Conservation (phyloP, 306 rosid species). For the Begonia loranthoides region DNA sequence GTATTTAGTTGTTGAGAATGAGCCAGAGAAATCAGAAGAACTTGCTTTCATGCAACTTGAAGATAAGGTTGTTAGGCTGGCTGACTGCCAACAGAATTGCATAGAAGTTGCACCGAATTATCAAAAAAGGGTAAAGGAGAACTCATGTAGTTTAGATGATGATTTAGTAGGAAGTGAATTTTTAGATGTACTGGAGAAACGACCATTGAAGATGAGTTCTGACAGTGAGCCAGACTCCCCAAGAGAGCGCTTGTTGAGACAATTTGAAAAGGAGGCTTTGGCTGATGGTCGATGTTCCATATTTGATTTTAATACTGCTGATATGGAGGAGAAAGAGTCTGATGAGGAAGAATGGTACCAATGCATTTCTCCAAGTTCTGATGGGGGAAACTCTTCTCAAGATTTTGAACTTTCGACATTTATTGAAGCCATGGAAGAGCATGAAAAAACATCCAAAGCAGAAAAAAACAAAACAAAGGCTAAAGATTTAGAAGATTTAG, state of each 20-base stretch:
- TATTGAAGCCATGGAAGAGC: constrained; percentile 34
- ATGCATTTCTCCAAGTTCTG: constrained; percentile 18
- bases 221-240: constrained; percentile 78
- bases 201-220: constrained; percentile 45
- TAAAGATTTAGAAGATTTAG: constrained; percentile 60
- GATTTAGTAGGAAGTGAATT: constrained; percentile 49
- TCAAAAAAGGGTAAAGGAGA: no score
- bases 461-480: constrained; percentile 42
- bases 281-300: constrained; percentile 49
- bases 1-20: constrained; percentile 42
- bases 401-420: constrained; percentile 24
- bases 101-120: no score
- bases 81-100: constrained; percentile 5
- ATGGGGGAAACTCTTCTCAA: constrained; percentile 21
- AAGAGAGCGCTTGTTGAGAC: constrained; percentile 70
- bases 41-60: constrained; percentile 3
- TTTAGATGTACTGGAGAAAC: constrained; percentile 17
- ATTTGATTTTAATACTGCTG: constrained; percentile 35
- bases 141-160: constrained; percentile 22
- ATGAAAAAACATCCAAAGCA: constrained; percentile 22
- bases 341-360: constrained; percentile 21
- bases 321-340: constrained; percentile 1
- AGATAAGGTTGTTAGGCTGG: constrained; percentile 19
- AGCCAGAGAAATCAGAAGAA: constrained; percentile 29
- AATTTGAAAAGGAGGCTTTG: constrained; percentile 62